Evolutionary conservation across 179 eudicot species (phyloP), one percentile per base, ranked within the genome.

Genomic region (Camellia oleifera): DNA sequence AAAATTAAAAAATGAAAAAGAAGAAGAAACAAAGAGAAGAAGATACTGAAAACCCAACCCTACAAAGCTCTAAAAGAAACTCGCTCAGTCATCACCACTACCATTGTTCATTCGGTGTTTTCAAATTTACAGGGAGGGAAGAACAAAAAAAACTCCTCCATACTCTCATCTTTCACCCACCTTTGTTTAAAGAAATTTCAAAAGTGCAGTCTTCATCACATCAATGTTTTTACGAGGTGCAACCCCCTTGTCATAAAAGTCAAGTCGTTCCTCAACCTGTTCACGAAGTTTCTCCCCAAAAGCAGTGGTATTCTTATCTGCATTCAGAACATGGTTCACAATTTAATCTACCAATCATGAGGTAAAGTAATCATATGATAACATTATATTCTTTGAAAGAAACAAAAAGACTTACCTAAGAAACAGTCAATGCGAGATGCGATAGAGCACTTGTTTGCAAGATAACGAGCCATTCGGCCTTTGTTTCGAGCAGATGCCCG

Each of bases 391-490:
- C 17, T 56, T 3, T 17, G 1, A 45, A 77, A 56, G 20, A 50
- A 26, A 54, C 32, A 13, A 46, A 8, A 23, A 68, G 64, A 7
- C 53, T 76, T 50, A 86, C 98, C 98, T 80, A 92, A 81, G 88
- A 96, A 96, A 82, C 99, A 96, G 78, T 96, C 99, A 52, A 96
- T 89, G 53, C 99, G 90, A 75, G 99, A 90, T 68, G 99, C 99
- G 74, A 96, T 94, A 12, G 98, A 96, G 85, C 99, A 96, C 87
- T 96, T 96, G 89, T 96, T 96, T 68, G 98, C 98, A 82, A 94
- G 97, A 83, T 96, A 96, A 42, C 99, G 99, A 74, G 99, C 99
- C 98, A 96, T 96, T 44, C 98, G 93, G 20, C 99, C 99, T 87
- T 96, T 96, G 72, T 96, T 96, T 48, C 82, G 78, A 66, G 99